A percentile compares a stretch with the other conserved stretches of the same genome.
phyloP scores from a whole-genome alignment of 768 basidiomycete genomes.

The Cubamyces sp. region DNA sequence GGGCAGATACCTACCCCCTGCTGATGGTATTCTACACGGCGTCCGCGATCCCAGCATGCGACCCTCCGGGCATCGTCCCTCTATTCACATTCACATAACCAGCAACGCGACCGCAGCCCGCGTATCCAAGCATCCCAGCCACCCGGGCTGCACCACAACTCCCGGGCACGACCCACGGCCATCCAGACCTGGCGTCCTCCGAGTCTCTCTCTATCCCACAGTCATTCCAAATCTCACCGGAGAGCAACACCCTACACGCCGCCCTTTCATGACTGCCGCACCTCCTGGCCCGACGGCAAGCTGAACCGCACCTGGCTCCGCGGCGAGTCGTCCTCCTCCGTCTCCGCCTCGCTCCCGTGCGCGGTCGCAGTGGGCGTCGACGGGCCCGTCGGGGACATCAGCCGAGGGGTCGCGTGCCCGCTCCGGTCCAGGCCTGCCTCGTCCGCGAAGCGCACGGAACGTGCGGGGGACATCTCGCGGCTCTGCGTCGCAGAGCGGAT shows the following conservation, averaged over 20 bases:
- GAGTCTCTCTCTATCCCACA: too few relatives aligned
- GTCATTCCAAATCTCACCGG: too few relatives aligned
- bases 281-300: conserved; percentile 20
- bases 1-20: background rate
- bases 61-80: conserved; percentile 14
- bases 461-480: conserved; percentile 49
- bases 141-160: too few relatives aligned
- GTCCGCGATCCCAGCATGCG: conserved; percentile 21
- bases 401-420: conserved; percentile 23
- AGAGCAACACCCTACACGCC: background rate
- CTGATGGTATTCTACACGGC: conserved; percentile 13
- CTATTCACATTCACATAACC: background rate
- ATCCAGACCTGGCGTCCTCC: too few relatives aligned
- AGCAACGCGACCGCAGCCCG: background rate
- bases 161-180: too few relatives aligned
- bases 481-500: conserved; percentile 29
- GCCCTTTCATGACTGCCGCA: conserved; percentile 4
- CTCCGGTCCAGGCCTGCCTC: conserved; percentile 29
- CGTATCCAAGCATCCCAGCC: background rate
- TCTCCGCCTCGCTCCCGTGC: conserved; percentile 27
- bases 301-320: conserved; percentile 29
- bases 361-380: conserved; percentile 13
- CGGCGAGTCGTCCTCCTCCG: conserved; percentile 29
- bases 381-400: conserved; percentile 28
- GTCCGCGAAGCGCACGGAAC: conserved; percentile 54